Conservation (phyloP, 2,329 filamentous ascomycete genomes). For the Samsoniella hepiali region DNA sequence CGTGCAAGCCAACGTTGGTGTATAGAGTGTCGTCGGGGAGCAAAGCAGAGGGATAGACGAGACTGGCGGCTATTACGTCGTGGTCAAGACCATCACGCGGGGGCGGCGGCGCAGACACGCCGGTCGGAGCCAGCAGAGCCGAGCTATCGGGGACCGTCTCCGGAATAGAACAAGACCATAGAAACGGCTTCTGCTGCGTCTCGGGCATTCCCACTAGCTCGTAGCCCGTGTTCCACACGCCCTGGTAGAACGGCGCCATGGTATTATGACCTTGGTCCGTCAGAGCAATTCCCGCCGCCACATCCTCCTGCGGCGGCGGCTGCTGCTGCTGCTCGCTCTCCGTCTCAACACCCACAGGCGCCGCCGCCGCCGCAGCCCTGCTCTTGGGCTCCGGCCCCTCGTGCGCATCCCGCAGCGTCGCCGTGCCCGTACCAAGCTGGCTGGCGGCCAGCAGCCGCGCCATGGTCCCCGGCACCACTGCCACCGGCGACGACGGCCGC, state of each 20-base stretch:
- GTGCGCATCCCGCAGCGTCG: constrained; percentile 1
- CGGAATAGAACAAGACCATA: background rate
- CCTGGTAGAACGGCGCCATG: background rate
- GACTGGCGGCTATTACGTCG: background rate
- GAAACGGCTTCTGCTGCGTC: background rate
- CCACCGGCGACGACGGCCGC: background rate
- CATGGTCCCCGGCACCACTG: background rate
- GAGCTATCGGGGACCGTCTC: background rate
- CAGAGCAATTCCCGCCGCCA: too few relatives aligned
- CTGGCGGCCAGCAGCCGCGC: background rate
- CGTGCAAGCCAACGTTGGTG: background rate
- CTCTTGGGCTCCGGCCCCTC: background rate
- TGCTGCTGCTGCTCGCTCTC: background rate
- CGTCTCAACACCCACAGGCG: background rate
- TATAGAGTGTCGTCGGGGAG: background rate
- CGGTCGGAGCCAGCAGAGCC: background rate
- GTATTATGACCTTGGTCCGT: background rate
- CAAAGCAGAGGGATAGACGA: background rate
- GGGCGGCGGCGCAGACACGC: background rate
- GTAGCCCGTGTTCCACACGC: background rate
- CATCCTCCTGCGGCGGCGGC: too few relatives aligned
- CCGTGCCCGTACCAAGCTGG: background rate
- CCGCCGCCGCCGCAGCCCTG: background rate
- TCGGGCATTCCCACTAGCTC: background rate
- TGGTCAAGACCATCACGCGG: background rate